phyloP scores from a whole-genome alignment of 139 green algal species.

The Deuterostichococcus epilithicus region DNA sequence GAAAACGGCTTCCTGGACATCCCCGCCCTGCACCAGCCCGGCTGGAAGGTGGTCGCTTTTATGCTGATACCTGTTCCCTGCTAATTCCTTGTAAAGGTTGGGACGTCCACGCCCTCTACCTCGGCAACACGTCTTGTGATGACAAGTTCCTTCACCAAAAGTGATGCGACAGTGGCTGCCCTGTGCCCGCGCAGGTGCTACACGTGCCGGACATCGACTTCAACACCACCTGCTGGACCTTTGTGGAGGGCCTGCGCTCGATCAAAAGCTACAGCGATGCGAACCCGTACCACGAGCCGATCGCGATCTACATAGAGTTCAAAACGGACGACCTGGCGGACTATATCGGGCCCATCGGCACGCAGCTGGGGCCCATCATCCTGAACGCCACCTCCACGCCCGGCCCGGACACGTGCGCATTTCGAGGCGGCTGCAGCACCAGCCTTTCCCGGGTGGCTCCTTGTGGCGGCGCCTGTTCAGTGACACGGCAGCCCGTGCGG shows the following conservation, averaged over 20 bases:
- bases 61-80: no score
- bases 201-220: conserved; percentile 42
- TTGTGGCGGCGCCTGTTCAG: no score
- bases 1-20: conserved; percentile 12
- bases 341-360: conserved; percentile 3
- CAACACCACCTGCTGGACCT: conserved; percentile 17
- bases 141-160: no score
- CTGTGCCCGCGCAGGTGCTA: conserved; percentile 13
- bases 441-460: background rate
- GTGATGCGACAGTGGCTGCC: no score
- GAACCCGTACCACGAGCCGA: conserved; percentile 30
- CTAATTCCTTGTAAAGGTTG: no score
- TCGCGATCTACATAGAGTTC: conserved; percentile 23
- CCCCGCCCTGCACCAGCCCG: conserved; percentile 9
- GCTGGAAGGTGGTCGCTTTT: conserved; percentile 16
- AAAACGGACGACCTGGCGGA: conserved; percentile 12
- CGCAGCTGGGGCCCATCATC: background rate
- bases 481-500: no score
- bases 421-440: background rate
- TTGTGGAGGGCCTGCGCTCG: conserved; percentile 19
- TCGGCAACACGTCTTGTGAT: no score
- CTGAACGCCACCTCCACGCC: background rate
- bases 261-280: conserved; percentile 19
- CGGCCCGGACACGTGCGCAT: background rate
- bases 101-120: no score